Conservation (phyloP, 306 rosid species). For the Sophora flavescens region DNA sequence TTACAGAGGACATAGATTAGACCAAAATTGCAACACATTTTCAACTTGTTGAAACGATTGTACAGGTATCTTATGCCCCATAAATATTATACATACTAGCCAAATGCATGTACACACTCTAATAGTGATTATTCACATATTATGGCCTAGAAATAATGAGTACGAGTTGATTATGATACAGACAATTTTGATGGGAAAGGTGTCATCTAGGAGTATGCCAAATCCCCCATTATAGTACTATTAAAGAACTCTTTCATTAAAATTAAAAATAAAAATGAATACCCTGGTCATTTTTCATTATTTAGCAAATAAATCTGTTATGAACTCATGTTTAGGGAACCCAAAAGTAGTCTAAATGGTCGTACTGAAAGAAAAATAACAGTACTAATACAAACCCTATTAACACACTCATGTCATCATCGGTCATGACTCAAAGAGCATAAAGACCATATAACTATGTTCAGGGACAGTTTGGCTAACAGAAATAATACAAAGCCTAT, state of each 20-base stretch:
- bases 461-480: too few species aligned
- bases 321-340: not conserved
- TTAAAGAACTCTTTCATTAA: too few species aligned
- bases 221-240: too few species aligned
- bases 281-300: too few species aligned
- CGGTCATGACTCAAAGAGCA: too few species aligned
- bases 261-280: too few species aligned
- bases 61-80: not conserved
- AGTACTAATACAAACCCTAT: too few species aligned
- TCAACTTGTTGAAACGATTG: not conserved
- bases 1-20: slow-evolving; percentile 10
- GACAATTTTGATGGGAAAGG: not conserved
- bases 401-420: too few species aligned
- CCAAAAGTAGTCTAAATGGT: not conserved
- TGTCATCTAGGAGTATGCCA: too few species aligned
- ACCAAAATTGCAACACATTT: not conserved
- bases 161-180: not conserved
- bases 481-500: too few species aligned
- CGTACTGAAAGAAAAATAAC: not conserved
- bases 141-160: not conserved
- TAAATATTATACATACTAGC: not conserved
- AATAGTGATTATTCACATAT: not conserved
- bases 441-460: too few species aligned
- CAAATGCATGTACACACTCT: not conserved
- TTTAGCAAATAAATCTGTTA: not conserved